Conservation (phyloP, 2,329 filamentous ascomycete genomes). For the Xylariaceae sp. region DNA sequence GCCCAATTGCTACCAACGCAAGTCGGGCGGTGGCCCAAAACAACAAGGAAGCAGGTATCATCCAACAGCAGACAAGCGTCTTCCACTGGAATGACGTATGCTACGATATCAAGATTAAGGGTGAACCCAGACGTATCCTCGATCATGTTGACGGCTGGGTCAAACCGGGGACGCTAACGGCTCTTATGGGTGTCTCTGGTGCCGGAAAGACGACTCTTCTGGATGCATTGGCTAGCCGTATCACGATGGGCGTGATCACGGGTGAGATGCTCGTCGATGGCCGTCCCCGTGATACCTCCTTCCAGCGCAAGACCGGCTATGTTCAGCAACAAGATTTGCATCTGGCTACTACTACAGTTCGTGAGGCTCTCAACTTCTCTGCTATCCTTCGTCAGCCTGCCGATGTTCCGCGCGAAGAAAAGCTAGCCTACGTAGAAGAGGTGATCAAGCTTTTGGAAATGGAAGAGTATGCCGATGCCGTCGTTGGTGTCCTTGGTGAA, state of each 20-base stretch:
- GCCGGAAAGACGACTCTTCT: constrained; percentile 94
- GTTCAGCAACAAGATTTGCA: constrained; percentile 94
- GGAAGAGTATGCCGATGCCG: constrained; percentile 86
- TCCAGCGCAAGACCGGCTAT: constrained; percentile 91
- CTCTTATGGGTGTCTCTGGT: constrained; percentile 88
- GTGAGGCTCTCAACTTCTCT: constrained; percentile 86
- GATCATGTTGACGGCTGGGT: constrained; percentile 92
- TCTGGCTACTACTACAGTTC: constrained; percentile 80
- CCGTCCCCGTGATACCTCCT: constrained; percentile 74
- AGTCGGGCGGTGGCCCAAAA: constrained; percentile 44
- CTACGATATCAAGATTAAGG: constrained; percentile 80
- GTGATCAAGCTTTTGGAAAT: constrained; percentile 91
- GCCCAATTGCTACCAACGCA: constrained; percentile 52
- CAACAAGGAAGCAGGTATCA: constrained; percentile 50
- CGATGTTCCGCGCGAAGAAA: constrained; percentile 74
- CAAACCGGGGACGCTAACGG: constrained; percentile 87
- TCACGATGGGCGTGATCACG: constrained; percentile 85
- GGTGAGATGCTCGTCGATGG: constrained; percentile 78
- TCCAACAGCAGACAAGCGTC: constrained; percentile 69
- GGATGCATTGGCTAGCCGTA: constrained; percentile 83
- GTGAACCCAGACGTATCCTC: constrained; percentile 74
- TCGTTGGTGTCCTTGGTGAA: constrained; percentile 89
- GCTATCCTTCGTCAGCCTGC: constrained; percentile 84
- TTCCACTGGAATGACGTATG: constrained; percentile 88
- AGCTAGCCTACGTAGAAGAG: constrained; percentile 85